A percentile compares a stretch with the other conserved stretches of the same genome.
These are phyloP conservation scores for Leersia perrieri DNA, from an alignment of 176 grass and related monocot genomes.

Conservation along the genomic window DNA sequence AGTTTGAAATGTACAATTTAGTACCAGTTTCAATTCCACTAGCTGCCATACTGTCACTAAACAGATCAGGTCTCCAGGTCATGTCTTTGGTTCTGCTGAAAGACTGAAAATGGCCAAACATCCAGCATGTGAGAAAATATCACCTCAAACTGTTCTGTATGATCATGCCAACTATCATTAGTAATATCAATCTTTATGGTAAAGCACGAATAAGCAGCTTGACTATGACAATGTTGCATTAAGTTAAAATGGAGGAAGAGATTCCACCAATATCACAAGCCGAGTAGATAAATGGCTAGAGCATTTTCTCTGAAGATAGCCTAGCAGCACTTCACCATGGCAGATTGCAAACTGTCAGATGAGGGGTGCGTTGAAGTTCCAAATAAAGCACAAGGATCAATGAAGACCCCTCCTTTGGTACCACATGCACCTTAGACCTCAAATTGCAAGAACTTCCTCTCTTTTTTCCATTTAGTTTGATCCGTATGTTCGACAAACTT, in stretches of 20 bases:
- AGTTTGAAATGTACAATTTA: slow-evolving; percentile 96
- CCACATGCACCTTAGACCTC: slow-evolving; percentile 6
- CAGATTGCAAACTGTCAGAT: slow-evolving; percentile 16
- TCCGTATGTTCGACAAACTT: neutral
- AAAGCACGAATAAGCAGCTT: slow-evolving; percentile 30
- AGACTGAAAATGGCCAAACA: slow-evolving; percentile 80
- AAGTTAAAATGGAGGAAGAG: slow-evolving; percentile 52
- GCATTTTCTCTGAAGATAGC: slow-evolving; percentile 34
- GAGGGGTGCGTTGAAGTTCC: slow-evolving; percentile 13
- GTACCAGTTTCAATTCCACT: slow-evolving; percentile 79
- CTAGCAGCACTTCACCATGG: slow-evolving; percentile 36
- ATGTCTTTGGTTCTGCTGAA: slow-evolving; percentile 91
- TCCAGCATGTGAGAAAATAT: slow-evolving; percentile 48
- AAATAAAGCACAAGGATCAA: slow-evolving; percentile 2
- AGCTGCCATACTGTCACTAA: slow-evolving; percentile 76
- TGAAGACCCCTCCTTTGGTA: slow-evolving; percentile 7
- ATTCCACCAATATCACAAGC: slow-evolving; percentile 62
- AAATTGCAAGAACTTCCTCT: slow-evolving; percentile 39
- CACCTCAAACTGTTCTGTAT: slow-evolving; percentile 35
- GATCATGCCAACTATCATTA: slow-evolving; percentile 35
- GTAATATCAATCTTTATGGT: slow-evolving; percentile 6
- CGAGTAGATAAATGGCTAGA: slow-evolving; percentile 39
- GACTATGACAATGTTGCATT: slow-evolving; percentile 27
- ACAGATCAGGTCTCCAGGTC: slow-evolving; percentile 91
- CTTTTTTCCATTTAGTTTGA: slow-evolving; percentile 9